A percentile compares a stretch with the other conserved stretches of the same genome.
Evolutionary conservation across 805 yeast species (phyloP).

Genomic region (Candida jianshihensis): DNA sequence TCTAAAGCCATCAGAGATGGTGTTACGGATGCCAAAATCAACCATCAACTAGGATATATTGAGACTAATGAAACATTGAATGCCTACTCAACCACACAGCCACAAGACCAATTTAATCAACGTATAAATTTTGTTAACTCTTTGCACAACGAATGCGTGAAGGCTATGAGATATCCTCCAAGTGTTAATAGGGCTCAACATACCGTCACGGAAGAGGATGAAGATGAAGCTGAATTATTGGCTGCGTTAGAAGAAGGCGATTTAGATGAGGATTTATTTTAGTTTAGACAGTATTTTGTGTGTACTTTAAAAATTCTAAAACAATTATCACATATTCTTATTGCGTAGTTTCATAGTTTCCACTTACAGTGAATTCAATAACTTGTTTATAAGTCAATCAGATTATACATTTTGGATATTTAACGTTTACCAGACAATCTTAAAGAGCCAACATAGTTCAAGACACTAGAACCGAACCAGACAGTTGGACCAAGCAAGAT

Average conservation of each 20-base stretch:
- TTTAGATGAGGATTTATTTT: conserved; percentile 21
- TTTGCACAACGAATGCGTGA: conserved; percentile 85
- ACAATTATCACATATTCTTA: no score
- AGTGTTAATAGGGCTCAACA: conserved; percentile 20
- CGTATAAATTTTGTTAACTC: conserved; percentile 89
- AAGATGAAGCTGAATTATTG: conserved; percentile 20
- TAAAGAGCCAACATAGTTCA: conserved; percentile 20
- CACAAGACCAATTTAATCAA: conserved; percentile 84
- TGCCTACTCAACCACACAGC: conserved; percentile 79
- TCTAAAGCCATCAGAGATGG: conserved; percentile 96
- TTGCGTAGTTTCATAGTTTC: no score
- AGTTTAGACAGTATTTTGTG: conserved; percentile 1
- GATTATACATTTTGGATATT: neutral
- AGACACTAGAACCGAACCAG: conserved; percentile 23
- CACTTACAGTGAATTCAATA: neutral
- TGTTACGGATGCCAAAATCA: conserved; percentile 89
- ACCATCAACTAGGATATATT: conserved; percentile 87
- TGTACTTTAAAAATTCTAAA: no score
- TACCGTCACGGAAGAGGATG: conserved; percentile 6
- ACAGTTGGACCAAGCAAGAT: conserved; percentile 19
- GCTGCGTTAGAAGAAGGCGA: conserved; percentile 20
- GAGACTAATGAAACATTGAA: conserved; percentile 83
- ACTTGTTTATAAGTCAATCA: neutral
- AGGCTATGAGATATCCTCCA: conserved; percentile 88
- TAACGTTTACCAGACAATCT: conserved; percentile 24